Percentiles rank a stretch among this genome's conserved stretches.
Conservation (phyloP, 1,284 basidiomycete species). For the Pyrrhoderma lamaoense region DNA sequence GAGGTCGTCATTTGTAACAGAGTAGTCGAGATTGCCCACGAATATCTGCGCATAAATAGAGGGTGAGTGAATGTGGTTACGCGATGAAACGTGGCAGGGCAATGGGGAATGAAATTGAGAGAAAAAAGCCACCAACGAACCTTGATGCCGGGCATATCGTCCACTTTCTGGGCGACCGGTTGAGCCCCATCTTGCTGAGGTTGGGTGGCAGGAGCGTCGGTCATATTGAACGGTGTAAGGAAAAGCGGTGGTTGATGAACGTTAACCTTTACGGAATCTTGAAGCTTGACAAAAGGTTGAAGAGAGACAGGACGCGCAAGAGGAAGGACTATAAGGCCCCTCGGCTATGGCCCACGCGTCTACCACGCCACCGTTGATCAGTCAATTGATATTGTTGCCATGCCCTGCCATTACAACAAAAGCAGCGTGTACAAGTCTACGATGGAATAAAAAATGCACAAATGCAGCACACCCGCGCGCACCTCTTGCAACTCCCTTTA, state of each 20-base stretch:
- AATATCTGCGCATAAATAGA: constrained; percentile 53
- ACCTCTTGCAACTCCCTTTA: too few relatives aligned
- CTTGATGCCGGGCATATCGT: constrained; percentile 73
- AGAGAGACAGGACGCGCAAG: constrained; percentile 27
- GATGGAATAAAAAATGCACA: too few relatives aligned
- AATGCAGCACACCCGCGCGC: too few relatives aligned
- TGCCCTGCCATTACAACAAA: too few relatives aligned
- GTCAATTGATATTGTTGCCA: too few relatives aligned
- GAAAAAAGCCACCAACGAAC: constrained; percentile 25
- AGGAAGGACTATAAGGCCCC: neutral
- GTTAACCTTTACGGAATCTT: constrained; percentile 29
- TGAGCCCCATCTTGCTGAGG: constrained; percentile 75
- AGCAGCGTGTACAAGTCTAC: too few relatives aligned
- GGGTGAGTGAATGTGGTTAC: constrained; percentile 17
- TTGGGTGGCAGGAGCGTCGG: constrained; percentile 76
- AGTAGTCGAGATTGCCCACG: constrained; percentile 82
- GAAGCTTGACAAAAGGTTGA: constrained; percentile 64
- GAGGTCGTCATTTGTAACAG: constrained; percentile 84
- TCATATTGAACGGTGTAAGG: constrained; percentile 62
- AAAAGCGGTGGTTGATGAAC: constrained; percentile 49
- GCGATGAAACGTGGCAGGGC: constrained; percentile 14
- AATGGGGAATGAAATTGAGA: constrained; percentile 18
- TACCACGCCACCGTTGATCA: neutral
- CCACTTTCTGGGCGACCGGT: constrained; percentile 41
- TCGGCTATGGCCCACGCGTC: neutral